phyloP scores from a whole-genome alignment of 2,329 filamentous ascomycete species.

The Bipolaris zeicola region DNA sequence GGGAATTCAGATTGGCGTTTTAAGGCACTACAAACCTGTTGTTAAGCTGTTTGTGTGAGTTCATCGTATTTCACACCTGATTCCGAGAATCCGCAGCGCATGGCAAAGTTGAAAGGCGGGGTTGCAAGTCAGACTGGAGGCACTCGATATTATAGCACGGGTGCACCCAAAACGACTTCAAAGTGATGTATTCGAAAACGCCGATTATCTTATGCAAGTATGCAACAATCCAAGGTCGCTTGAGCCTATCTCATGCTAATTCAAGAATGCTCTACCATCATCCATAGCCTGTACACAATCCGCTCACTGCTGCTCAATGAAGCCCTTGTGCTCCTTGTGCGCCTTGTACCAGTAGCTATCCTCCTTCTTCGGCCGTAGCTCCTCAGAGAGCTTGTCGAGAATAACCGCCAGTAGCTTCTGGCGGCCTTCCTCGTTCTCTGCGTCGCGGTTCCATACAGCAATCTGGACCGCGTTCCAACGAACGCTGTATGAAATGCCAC shows the following conservation, averaged over 20 bases:
- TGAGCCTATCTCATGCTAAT: not conserved
- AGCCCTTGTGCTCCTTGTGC: slow-evolving; percentile 86
- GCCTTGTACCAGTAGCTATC: slow-evolving; percentile 81
- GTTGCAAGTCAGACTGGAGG: too few species aligned
- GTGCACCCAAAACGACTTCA: not conserved
- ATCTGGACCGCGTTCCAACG: slow-evolving; percentile 89
- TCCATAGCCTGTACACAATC: not conserved
- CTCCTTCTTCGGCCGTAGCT: slow-evolving; percentile 70
- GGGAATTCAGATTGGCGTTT: too few species aligned
- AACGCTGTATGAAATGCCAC: slow-evolving; percentile 84
- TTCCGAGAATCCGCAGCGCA: too few species aligned
- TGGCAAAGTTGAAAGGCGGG: too few species aligned
- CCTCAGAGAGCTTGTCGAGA: slow-evolving; percentile 72
- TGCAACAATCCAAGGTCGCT: not conserved
- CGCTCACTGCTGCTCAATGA: slow-evolving; percentile 49
- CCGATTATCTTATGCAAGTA: slow-evolving; percentile 4
- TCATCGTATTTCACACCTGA: too few species aligned
- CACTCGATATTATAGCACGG: too few species aligned
- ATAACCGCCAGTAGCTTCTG: slow-evolving; percentile 75
- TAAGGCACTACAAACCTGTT: too few species aligned
- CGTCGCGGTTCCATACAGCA: slow-evolving; percentile 91
- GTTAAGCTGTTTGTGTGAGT: too few species aligned
- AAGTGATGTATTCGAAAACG: slow-evolving; percentile 10
- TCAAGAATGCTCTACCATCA: not conserved
- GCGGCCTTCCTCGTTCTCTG: slow-evolving; percentile 77